Evolutionary conservation across 2,329 filamentous ascomycete species (phyloP).

Genomic region (Cercospora brassicicola): DNA sequence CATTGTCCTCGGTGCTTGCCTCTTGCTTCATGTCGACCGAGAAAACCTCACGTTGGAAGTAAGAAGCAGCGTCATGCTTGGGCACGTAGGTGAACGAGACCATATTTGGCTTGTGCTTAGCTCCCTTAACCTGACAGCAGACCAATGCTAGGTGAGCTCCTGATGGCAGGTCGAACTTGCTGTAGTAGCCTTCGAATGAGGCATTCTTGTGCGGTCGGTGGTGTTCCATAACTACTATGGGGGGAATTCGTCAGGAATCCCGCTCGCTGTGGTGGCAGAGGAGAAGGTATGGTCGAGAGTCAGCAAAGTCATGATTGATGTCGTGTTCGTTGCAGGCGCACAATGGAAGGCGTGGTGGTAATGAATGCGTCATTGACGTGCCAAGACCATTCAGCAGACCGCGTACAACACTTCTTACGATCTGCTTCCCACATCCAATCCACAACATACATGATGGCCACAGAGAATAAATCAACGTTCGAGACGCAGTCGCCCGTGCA

Average conservation of each 20-base stretch:
- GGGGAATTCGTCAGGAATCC: no score
- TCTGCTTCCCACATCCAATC: background rate
- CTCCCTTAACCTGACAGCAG: conserved; percentile 50
- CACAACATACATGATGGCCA: background rate
- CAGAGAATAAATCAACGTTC: background rate
- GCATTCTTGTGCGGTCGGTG: conserved; percentile 44
- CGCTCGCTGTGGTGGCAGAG: background rate
- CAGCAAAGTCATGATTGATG: background rate
- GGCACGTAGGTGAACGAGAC: conserved; percentile 55
- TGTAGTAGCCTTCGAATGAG: conserved; percentile 54
- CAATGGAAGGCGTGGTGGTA: background rate
- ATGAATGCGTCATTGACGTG: background rate
- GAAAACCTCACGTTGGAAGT: conserved; percentile 48
- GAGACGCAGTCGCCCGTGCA: background rate
- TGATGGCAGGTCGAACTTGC: conserved; percentile 51
- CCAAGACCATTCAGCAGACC: background rate
- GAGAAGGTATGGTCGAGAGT: background rate
- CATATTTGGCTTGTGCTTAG: conserved; percentile 44
- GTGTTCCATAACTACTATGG: conserved; percentile 41
- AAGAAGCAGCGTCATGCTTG: conserved; percentile 31
- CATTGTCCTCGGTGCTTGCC: conserved; percentile 31
- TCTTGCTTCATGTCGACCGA: conserved; percentile 44
- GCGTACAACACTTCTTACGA: background rate
- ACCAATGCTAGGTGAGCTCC: conserved; percentile 50
- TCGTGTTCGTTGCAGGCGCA: background rate